Conservation (phyloP, 2,329 filamentous ascomycete genomes). For the Fusarium cyanostomum region DNA sequence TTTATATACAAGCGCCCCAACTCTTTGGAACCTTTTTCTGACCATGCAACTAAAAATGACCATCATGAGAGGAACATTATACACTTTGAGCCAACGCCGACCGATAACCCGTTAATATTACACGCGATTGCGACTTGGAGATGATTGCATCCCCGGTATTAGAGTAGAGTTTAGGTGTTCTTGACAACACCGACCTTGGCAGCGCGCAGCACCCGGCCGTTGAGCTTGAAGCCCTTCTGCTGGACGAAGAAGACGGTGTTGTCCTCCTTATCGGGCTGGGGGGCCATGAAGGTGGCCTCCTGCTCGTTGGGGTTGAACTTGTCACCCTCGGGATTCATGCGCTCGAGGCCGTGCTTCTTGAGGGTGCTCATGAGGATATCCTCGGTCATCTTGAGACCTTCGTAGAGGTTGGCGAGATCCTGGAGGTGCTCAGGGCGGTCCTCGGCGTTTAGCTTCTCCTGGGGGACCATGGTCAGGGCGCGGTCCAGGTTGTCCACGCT, state of each 20-base stretch:
- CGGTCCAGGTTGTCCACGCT: slow-evolving; percentile 97
- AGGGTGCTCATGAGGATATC: slow-evolving; percentile 85
- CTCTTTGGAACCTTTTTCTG: slow-evolving; percentile 33
- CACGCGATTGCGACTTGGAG: slow-evolving; percentile 40
- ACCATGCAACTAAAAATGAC: slow-evolving; percentile 37
- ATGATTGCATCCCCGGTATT: slow-evolving; percentile 15
- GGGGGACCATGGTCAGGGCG: slow-evolving; percentile 80
- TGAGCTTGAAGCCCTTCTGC: slow-evolving; percentile 95
- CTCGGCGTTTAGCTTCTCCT: slow-evolving; percentile 71
- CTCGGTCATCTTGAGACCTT: slow-evolving; percentile 96
- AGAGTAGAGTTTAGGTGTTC: slow-evolving; percentile 64
- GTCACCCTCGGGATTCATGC: slow-evolving; percentile 83
- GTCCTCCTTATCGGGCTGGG: slow-evolving; percentile 86
- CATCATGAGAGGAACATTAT: slow-evolving; percentile 60
- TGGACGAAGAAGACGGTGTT: slow-evolving; percentile 91
- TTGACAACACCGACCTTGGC: slow-evolving; percentile 97
- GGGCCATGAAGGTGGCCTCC: slow-evolving; percentile 95
- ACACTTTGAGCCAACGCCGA: slow-evolving; percentile 52
- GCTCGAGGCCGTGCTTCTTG: slow-evolving; percentile 92
- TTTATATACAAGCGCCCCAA: slow-evolving; percentile 38
- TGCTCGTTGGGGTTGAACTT: slow-evolving; percentile 97
- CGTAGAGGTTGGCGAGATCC: slow-evolving; percentile 83
- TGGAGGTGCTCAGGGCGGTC: slow-evolving; percentile 65
- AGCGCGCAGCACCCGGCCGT: slow-evolving; percentile 87
- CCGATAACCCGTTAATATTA: slow-evolving; percentile 47